Base-by-base conservation (phyloP, 2,329 filamentous ascomycete genomes). In the Colletotrichum camelliae region DNA sequence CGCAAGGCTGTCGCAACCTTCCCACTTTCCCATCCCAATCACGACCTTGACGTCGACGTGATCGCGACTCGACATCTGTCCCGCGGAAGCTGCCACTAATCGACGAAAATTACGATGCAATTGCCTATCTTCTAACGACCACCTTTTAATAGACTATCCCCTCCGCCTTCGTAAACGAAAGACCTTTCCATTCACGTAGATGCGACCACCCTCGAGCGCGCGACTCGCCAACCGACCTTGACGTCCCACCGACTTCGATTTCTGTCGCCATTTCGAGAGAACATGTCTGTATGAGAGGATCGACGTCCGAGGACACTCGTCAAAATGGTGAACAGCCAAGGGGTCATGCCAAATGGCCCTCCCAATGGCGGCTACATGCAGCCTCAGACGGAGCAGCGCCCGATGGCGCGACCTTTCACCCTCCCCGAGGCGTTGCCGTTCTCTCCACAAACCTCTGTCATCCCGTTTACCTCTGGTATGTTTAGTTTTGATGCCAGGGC, bases 391-490 rank as follows among this genome's bases (percentile, higher is more conserved):
- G 67, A 74, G 10, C 76, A 77, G 55, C 66, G 66, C 24, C 70
- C 75, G n/a, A 73, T 68, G 73, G 70, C 73, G 16, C 61, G 88
- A 70, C 88, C 92, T 2, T 92, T 93, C 81, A 90, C 90, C 5
- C 90, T 97, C 15, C 90, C 93, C 72, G 94, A 97, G 81, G 94
- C 94, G 35, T 88, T 97, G 61, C 94, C 94, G n/a, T 96, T 93
- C 84, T 95, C 94, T 67, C 95, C 95, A 29, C 93, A 96, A 82
- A 94, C 93, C 65, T 95, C 94, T 5, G 93, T 96, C 65, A 89
- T 95, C 68, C 94, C 95, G 4, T 95, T 96, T 83, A 91, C 94
- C 83, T 91, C 94, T 79, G 92, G 95, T 96, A 85, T 78, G 88
- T 81, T 68, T 10, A 60, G 8, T 18, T 3, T 43, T n/a, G 10